Conservation (phyloP, 2,329 filamentous ascomycete species). For the Zelopaecilomyces penicillatus region DNA sequence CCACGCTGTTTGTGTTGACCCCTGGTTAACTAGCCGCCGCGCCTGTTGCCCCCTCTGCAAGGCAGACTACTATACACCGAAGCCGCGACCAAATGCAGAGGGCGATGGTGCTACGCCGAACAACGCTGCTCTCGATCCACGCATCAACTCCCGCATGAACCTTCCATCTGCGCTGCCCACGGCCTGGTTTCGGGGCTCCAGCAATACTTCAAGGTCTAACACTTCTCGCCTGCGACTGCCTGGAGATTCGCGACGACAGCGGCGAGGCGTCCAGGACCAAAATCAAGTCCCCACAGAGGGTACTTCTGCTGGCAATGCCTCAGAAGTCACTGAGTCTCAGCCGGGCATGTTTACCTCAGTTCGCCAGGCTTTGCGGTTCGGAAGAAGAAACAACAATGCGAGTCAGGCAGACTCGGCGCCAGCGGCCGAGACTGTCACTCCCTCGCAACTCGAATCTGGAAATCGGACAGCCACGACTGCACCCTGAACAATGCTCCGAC, state of each 20-base stretch:
- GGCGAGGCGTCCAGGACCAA: conserved; percentile 1
- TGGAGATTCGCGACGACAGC: neutral
- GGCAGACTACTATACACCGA: conserved; percentile 93
- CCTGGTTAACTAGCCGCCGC: conserved; percentile 88
- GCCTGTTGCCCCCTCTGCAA: conserved; percentile 98
- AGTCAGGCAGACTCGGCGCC: conserved; percentile 7
- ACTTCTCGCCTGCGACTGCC: conserved; percentile 3
- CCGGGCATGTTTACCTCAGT: conserved; percentile 23
- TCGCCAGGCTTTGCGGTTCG: conserved; percentile 24
- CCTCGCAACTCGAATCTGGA: conserved; percentile 40
- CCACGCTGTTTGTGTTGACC: conserved; percentile 90
- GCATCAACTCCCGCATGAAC: conserved; percentile 38
- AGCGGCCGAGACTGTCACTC: conserved; percentile 25
- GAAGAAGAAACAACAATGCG: conserved; percentile 17
- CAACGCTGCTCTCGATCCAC: conserved; percentile 21
- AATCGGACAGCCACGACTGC: conserved; percentile 17
- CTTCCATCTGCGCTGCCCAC: conserved; percentile 35
- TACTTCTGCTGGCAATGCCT: neutral
- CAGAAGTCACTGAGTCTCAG: neutral
- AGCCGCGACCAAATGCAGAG: conserved; percentile 57
- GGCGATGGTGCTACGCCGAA: conserved; percentile 10
- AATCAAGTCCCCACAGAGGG: neutral
- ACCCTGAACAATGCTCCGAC: neutral
- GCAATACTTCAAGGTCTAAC: conserved; percentile 4
- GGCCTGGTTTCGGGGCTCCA: conserved; percentile 27